These are phyloP conservation scores for Fusarium cicatricum DNA, from an alignment of 2,329 filamentous ascomycete species.

Conservation along the genomic window DNA sequence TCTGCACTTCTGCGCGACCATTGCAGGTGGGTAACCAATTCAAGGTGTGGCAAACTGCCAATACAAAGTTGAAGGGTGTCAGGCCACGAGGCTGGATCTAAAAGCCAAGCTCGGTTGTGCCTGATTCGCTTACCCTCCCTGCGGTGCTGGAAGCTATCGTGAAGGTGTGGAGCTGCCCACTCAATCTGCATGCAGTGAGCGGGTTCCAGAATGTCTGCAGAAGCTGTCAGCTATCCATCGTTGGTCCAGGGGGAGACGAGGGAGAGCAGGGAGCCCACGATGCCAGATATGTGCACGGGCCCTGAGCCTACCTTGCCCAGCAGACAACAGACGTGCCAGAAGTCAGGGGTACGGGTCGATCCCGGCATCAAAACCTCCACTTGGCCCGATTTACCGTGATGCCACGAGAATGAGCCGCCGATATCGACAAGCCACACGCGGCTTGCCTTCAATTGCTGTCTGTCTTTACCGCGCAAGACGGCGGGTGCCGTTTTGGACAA, in stretches of 20 bases:
- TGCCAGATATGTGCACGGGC: too few relatives aligned
- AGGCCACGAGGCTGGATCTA: neutral
- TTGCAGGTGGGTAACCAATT: too few relatives aligned
- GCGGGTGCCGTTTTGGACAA: slow-evolving; percentile 26
- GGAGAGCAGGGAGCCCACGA: slow-evolving; percentile 21
- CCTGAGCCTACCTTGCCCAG: slow-evolving; percentile 1
- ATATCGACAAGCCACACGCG: slow-evolving; percentile 21
- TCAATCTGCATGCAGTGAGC: slow-evolving; percentile 5
- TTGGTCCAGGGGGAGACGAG: slow-evolving; percentile 14
- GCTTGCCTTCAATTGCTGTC: slow-evolving; percentile 1
- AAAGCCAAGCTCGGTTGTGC: neutral
- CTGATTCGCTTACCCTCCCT: slow-evolving; percentile 16
- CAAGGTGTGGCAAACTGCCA: slow-evolving; percentile 7
- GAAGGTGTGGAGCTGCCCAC: slow-evolving; percentile 28
- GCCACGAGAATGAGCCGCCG: slow-evolving; percentile 32
- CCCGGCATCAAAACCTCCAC: slow-evolving; percentile 10
- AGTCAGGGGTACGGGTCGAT: slow-evolving; percentile 30
- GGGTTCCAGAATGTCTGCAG: slow-evolving; percentile 40
- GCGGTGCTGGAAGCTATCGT: slow-evolving; percentile 17
- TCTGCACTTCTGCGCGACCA: neutral
- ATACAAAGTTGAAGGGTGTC: neutral
- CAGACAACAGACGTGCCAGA: neutral
- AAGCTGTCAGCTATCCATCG: slow-evolving; percentile 31
- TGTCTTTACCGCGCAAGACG: slow-evolving; percentile 21
- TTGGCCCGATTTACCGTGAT: slow-evolving; percentile 14